A percentile compares a stretch with the other conserved stretches of the same genome.
phyloP scores from a whole-genome alignment of 176 grass and related monocot species.

The Alopecurus myosuroides region DNA sequence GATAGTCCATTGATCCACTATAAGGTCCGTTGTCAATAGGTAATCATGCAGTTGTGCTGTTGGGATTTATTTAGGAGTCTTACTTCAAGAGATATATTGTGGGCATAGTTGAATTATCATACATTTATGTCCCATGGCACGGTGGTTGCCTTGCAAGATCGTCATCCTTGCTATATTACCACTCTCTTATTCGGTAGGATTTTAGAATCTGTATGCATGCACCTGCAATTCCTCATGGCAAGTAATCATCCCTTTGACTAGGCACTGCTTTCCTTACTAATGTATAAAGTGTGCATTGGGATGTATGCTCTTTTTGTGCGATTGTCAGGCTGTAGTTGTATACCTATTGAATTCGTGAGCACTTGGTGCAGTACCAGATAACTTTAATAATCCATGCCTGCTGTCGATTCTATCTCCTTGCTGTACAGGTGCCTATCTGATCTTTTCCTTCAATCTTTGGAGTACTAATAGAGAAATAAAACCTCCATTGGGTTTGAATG shows the following conservation, averaged over 20 bases:
- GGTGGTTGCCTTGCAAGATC: background rate
- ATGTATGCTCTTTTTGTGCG: background rate
- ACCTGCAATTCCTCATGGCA: background rate
- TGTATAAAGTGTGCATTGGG: background rate
- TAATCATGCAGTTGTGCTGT: background rate
- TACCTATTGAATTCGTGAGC: background rate
- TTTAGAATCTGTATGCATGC: background rate
- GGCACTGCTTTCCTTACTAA: background rate
- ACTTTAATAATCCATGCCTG: background rate
- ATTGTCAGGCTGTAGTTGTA: background rate
- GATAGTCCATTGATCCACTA: background rate
- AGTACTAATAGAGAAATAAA: background rate
- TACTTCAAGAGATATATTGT: background rate
- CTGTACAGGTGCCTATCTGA: background rate
- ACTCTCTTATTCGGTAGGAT: background rate
- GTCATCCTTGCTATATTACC: background rate
- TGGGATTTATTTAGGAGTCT: background rate
- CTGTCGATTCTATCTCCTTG: background rate
- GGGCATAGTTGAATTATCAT: background rate
- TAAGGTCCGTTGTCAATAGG: background rate
- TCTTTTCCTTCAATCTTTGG: background rate
- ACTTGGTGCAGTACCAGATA: background rate
- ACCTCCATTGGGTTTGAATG: background rate
- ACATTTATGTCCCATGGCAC: background rate
- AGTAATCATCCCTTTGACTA: background rate